These are phyloP conservation scores for Tetracladium marchalianum DNA, from an alignment of 495 filamentous ascomycete species.

Conservation along the genomic window DNA sequence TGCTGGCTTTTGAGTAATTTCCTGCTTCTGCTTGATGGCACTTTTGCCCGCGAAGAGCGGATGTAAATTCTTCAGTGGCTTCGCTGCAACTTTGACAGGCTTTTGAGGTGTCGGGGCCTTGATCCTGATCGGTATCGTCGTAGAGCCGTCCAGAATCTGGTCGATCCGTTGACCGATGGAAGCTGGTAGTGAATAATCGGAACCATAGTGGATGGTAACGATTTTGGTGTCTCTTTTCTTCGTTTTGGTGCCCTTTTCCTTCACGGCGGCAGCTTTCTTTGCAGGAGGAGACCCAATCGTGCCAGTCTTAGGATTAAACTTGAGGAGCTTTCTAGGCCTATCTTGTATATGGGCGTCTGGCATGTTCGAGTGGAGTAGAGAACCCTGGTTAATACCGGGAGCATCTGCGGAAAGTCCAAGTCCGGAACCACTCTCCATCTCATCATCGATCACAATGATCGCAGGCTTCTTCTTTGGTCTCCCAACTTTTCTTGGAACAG, in stretches of 20 bases:
- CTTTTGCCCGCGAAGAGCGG: slow-evolving; percentile 14
- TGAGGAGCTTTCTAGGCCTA: slow-evolving; percentile 35
- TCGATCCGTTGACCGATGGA: slow-evolving; percentile 38
- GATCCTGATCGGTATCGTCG: background rate
- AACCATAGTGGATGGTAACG: slow-evolving; percentile 8
- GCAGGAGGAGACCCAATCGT: slow-evolving; percentile 44
- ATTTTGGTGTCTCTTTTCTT: slow-evolving; percentile 13
- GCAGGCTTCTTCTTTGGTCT: background rate
- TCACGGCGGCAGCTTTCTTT: slow-evolving; percentile 5
- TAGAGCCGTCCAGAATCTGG: slow-evolving; percentile 11
- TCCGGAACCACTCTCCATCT: slow-evolving; percentile 3
- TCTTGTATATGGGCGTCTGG: background rate
- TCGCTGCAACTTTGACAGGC: slow-evolving; percentile 4
- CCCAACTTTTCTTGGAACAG: background rate
- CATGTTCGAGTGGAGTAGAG: too few relatives aligned
- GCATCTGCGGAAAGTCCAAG: background rate
- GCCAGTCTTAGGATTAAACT: slow-evolving; percentile 38
- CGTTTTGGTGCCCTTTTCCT: background rate
- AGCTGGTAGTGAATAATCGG: slow-evolving; percentile 5
- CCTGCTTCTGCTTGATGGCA: background rate
- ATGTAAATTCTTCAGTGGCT: slow-evolving; percentile 5
- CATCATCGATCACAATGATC: background rate
- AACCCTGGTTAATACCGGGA: too few relatives aligned
- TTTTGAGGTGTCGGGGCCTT: slow-evolving; percentile 3
- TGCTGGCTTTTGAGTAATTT: background rate